Base-by-base conservation (phyloP, 208 protist species). In the Leishmania lainsoni region DNA sequence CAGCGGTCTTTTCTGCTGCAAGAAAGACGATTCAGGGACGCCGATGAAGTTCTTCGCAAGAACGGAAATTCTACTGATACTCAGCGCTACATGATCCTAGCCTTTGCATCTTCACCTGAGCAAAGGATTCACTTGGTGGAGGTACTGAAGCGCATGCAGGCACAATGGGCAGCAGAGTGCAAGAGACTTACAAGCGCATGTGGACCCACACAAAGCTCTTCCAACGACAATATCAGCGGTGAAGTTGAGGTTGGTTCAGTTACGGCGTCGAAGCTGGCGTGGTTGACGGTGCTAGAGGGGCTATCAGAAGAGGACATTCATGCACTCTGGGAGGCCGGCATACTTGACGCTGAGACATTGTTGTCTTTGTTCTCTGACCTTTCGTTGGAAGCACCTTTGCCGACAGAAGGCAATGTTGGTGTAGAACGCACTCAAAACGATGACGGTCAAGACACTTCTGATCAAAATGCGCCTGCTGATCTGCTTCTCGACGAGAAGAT, bases 1-100 rank as follows among this genome's bases (percentile, higher is more conserved):
- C 85, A 83, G 48, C 82, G 84, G 16, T 70, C 90, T 54, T 71
- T 81, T 71, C 35, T 84, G 20, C 42, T 83, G 51, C 73, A 86
- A 63, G 76, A 83, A 54, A 84, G 80, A 58, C 75, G 94, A 5
- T 89, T 93, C 42, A 76, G 85, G 12, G 90, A 95, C 49, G 84
- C 87, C 0, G 89, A 95, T 70, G 94, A 97, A 49, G 87, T 97
- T 6, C 70, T 97, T 77, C 81, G 92, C 68, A 87, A 81, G 70
- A 76, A 63, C 59, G 81, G 84, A 8, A 88, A 90, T 32, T 83
- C 77, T 58, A 81, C 59, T 35, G 81, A 90, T 65, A 92, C 87
- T 20, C 42, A 83, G 68, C 81, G 80, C 8, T 97, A 92, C 79
- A 69, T 93, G 75, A 56, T 90, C 77, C 73, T 95, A 54, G 81